These are phyloP conservation scores for Immersiporthe knoxdaviesiana DNA, from an alignment of 2,329 filamentous ascomycete genomes.

Conservation along the genomic window DNA sequence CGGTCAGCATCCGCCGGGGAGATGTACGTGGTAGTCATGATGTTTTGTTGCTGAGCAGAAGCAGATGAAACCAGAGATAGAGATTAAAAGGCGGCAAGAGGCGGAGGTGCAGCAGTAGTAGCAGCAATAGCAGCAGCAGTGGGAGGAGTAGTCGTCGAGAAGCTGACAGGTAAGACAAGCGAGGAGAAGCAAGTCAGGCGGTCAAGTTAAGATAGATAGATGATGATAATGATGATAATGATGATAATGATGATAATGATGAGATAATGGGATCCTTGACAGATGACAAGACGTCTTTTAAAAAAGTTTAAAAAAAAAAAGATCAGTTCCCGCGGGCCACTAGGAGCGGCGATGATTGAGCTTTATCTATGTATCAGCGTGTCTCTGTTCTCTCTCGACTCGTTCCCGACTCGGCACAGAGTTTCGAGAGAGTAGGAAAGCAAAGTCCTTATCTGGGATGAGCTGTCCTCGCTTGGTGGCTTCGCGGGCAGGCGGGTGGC, in stretches of 20 bases:
- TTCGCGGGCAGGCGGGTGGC: neutral
- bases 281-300: neutral
- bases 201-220: constrained; percentile 24
- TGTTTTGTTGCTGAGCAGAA: constrained; percentile 34
- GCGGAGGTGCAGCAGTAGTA: neutral
- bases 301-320: neutral
- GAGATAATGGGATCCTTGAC: neutral
- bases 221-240: neutral
- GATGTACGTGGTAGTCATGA: constrained; percentile 70
- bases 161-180: constrained; percentile 29
- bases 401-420: constrained; percentile 9
- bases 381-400: neutral
- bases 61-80: neutral
- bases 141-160: neutral
- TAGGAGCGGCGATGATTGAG: constrained; percentile 2
- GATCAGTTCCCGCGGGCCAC: neutral
- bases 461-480: constrained; percentile 14
- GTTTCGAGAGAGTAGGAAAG: neutral
- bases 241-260: neutral
- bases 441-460: constrained; percentile 20
- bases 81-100: neutral
- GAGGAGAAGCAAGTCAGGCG: constrained; percentile 29
- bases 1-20: constrained; percentile 64
- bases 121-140: neutral
- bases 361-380: constrained; percentile 19